Conservation (phyloP, 2,329 filamentous ascomycete genomes). For the Fusarium protoensiforme region DNA sequence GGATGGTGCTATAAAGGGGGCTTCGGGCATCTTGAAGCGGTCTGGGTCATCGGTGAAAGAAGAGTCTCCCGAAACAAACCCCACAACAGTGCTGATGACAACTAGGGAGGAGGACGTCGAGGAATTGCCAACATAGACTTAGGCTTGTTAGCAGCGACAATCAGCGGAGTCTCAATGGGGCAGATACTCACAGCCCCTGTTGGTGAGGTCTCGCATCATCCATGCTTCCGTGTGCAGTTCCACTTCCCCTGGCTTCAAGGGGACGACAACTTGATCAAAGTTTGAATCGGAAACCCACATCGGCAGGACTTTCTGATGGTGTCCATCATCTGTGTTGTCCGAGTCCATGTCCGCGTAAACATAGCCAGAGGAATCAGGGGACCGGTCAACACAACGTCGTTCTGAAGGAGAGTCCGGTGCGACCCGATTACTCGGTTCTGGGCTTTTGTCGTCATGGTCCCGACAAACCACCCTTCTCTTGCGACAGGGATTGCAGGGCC, state of each 20-base stretch:
- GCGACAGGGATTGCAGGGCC: conserved; percentile 68
- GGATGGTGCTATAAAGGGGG: conserved; percentile 58
- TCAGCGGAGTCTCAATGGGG: background rate
- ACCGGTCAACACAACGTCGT: background rate
- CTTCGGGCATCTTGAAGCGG: conserved; percentile 67
- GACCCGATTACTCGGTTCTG: background rate
- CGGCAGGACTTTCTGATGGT: background rate
- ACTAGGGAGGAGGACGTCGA: conserved; percentile 71
- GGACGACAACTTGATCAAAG: background rate
- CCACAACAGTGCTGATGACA: conserved; percentile 69
- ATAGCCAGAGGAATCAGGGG: background rate
- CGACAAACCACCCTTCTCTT: conserved; percentile 48
- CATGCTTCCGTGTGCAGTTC: conserved; percentile 64
- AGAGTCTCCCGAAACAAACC: conserved; percentile 63
- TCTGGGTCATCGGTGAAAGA: conserved; percentile 68
- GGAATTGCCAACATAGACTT: conserved; percentile 72
- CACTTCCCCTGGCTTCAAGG: conserved; percentile 62
- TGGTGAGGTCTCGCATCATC: conserved; percentile 70
- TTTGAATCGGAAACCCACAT: background rate
- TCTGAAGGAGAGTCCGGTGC: background rate
- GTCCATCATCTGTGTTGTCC: background rate
- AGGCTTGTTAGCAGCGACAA: conserved; percentile 24
- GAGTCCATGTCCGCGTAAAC: background rate
- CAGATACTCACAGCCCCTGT: conserved; percentile 62
- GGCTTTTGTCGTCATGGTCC: background rate